phyloP scores from a whole-genome alignment of 140 eudicot genomes.

The Bidens hawaiensis region DNA sequence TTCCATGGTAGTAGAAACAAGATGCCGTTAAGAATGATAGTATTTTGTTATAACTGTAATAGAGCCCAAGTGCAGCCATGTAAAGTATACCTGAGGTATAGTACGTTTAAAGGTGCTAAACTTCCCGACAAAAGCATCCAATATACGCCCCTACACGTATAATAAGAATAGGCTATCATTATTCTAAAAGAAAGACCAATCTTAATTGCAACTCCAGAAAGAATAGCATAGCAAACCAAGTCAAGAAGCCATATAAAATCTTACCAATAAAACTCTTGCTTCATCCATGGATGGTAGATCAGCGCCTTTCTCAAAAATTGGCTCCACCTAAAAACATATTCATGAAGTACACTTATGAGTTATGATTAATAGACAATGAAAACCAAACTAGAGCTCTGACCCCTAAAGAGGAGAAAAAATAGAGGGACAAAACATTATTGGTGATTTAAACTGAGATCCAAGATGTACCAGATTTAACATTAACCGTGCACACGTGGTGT shows the following conservation, averaged over 20 bases:
- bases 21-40: too few species aligned
- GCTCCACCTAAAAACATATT: conserved; percentile 66
- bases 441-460: conserved; percentile 13
- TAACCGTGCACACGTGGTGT: conserved; percentile 96
- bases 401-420: conserved; percentile 13
- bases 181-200: neutral
- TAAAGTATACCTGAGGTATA: conserved; percentile 82
- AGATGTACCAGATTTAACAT: conserved; percentile 84
- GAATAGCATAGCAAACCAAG: neutral
- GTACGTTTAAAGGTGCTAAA: conserved; percentile 95
- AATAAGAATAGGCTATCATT: neutral
- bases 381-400: neutral
- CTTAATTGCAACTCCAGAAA: conserved; percentile 3
- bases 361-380: neutral
- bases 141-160: conserved; percentile 71
- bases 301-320: conserved; percentile 93
- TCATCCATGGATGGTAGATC: conserved; percentile 97
- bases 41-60: too few species aligned
- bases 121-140: conserved; percentile 99
- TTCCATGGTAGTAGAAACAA: too few species aligned
- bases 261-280: conserved; percentile 82
- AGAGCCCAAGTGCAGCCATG: neutral
- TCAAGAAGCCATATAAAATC: conserved; percentile 19
- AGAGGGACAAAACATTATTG: neutral
- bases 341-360: conserved; percentile 27